phyloP scores from a whole-genome alignment of 371 early-diverging fungal genomes.

The Rhizopus microsporus region DNA sequence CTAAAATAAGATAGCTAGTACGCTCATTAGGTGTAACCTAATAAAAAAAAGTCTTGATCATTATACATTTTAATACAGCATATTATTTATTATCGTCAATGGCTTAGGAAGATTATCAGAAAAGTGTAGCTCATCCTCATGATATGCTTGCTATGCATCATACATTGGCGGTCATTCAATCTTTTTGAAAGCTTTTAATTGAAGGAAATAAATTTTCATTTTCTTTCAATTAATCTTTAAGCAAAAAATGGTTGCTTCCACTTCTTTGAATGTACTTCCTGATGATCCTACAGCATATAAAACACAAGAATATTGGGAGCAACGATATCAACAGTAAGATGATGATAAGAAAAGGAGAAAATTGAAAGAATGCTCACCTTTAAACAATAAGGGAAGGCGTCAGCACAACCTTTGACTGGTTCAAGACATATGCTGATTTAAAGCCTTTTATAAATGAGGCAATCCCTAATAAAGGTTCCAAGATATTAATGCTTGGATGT shows the following conservation, averaged over 20 bases:
- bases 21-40: too few species aligned
- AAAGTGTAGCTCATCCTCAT: too few species aligned
- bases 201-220: conserved; percentile 4
- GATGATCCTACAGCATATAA: conserved; percentile 68
- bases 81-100: too few species aligned
- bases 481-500: conserved; percentile 78
- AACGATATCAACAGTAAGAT: conserved; percentile 43
- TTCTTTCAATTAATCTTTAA: conserved; percentile 8
- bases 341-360: not conserved
- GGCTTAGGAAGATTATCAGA: too few species aligned
- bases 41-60: too few species aligned
- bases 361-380: not conserved
- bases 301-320: conserved; percentile 67
- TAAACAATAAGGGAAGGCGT: conserved; percentile 43
- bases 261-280: conserved; percentile 55
- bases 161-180: not conserved
- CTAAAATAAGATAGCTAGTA: too few species aligned
- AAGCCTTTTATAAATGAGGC: conserved; percentile 59
- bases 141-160: too few species aligned
- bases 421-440: conserved; percentile 79
- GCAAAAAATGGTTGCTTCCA: conserved; percentile 40
- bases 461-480: conserved; percentile 58
- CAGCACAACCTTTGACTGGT: conserved; percentile 82
- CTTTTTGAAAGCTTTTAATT: not conserved
- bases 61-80: too few species aligned